phyloP scores from a whole-genome alignment of 495 filamentous ascomycete genomes.

The Aspergillus avenaceus region DNA sequence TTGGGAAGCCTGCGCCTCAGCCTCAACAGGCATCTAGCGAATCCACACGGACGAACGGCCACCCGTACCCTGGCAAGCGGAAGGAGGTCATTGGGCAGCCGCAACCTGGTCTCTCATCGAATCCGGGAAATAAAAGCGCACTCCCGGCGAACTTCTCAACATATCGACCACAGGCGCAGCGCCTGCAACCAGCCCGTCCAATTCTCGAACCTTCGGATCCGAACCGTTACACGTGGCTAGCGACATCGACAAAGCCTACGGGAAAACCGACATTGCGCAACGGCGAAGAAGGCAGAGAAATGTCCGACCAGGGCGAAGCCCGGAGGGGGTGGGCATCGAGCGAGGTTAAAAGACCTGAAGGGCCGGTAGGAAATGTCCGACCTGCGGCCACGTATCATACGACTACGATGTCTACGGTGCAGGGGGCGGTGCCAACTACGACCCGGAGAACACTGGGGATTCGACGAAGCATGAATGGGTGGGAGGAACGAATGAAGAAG shows the following conservation, averaged over 20 bases:
- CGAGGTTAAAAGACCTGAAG: constrained; percentile 23
- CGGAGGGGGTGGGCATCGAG: constrained; percentile 7
- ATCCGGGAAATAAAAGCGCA: not conserved
- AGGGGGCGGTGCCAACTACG: constrained; percentile 22
- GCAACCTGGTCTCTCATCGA: not conserved
- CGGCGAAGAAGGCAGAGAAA: constrained; percentile 2
- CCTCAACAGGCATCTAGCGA: constrained; percentile 9
- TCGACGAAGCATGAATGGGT: constrained; percentile 55
- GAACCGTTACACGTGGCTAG: constrained; percentile 41
- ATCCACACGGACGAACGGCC: constrained; percentile 2
- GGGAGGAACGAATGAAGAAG: constrained; percentile 46
- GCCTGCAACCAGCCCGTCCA: constrained; percentile 32
- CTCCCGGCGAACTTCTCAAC: constrained; percentile 25
- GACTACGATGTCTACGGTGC: constrained; percentile 46
- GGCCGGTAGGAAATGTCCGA: constrained; percentile 19
- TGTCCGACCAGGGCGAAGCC: constrained; percentile 6
- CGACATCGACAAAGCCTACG: constrained; percentile 20
- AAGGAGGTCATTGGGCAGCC: not conserved
- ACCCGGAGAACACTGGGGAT: constrained; percentile 53
- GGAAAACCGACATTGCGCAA: constrained; percentile 19
- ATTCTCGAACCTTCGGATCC: constrained; percentile 33
- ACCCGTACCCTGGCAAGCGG: not conserved
- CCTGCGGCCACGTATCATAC: constrained; percentile 48
- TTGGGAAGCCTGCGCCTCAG: constrained; percentile 21
- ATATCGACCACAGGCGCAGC: constrained; percentile 37